A percentile compares a stretch with the other conserved stretches of the same genome.
Conservation (phyloP, 2,329 filamentous ascomycete species). For the Epichloe amarillans region DNA sequence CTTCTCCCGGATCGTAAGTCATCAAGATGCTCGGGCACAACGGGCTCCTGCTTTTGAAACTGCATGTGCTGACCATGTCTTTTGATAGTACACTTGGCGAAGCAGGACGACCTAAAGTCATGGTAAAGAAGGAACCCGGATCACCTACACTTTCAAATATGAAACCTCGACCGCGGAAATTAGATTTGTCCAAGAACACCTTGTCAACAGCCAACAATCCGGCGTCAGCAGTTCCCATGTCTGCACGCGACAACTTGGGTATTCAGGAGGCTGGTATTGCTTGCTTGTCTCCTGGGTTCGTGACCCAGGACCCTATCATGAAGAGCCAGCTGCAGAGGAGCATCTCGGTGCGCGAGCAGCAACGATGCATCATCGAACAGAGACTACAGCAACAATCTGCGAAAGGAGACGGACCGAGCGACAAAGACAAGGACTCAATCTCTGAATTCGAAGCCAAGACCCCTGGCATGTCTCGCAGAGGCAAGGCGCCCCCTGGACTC, state of each 20-base stretch:
- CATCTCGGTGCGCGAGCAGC: conserved; percentile 83
- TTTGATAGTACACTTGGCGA: conserved; percentile 25
- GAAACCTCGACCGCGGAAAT: conserved; percentile 49
- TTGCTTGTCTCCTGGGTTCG: conserved; percentile 88
- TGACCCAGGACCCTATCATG: conserved; percentile 94
- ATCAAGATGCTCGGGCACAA: background rate
- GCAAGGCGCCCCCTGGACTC: conserved; percentile 75
- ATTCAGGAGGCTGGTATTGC: conserved; percentile 91
- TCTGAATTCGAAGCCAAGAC: conserved; percentile 50
- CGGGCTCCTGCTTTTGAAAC: background rate
- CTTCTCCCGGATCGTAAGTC: conserved; percentile 49
- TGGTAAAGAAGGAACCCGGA: conserved; percentile 92
- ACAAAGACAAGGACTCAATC: conserved; percentile 37
- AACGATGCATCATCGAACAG: conserved; percentile 87
- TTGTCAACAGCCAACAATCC: conserved; percentile 37
- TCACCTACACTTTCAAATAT: conserved; percentile 68
- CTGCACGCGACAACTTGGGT: conserved; percentile 62
- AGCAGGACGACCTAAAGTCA: conserved; percentile 55
- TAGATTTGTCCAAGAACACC: conserved; percentile 60
- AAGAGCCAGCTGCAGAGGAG: conserved; percentile 90
- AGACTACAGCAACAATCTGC: conserved; percentile 80
- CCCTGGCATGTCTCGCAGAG: conserved; percentile 57
- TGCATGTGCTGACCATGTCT: conserved; percentile 5
- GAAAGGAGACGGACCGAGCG: conserved; percentile 52
- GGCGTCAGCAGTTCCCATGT: conserved; percentile 59